Base-by-base conservation (phyloP, 2,329 filamentous ascomycete genomes). In the Leptosphaerulina australis region DNA sequence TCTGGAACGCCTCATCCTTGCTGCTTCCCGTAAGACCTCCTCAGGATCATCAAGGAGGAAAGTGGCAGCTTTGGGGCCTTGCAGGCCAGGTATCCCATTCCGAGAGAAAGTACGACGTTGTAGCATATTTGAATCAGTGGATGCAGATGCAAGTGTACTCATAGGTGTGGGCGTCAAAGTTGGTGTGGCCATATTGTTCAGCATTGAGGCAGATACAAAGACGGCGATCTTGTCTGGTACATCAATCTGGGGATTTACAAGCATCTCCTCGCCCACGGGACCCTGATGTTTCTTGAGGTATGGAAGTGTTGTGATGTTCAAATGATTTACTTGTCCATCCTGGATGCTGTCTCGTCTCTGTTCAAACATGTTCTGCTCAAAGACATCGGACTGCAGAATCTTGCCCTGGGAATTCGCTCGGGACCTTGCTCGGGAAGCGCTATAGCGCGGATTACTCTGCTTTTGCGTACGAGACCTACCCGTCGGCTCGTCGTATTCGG, bases 1-100 rank as follows among this genome's bases (percentile, higher is more conserved):
- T 12, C 33, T 50, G 17, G 50, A 49, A 34, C 47, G 52, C 20
- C 40, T 55, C n/a, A 33, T 30, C 33, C 29, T 43, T 12, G 50
- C 44, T 49, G 54, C 48, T 51, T 58, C 46, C 20, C 58, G 53
- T 7, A 64, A 28, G 2, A 66, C 49, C 15, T 60, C 59, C 33
- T 65, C 63, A 1, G 59, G 58, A n/a, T 63, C 49, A 5, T 65
- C 62, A 8, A 62, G 39, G 9, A 58, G 45, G 28, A 58, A 62
- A 0, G 44, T 37, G 8, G 50, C 49, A 4, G 55, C 60, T 39
- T 65, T 64, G 1, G 54, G 58, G 9, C 55, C 60, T 20, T 65
- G 64, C 12, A 62, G 48, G 4, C 53, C 52, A 8, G 59, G 38
- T 11, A 53, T 41, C 7, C 30, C 20, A 17, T 31, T 53, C 4